A percentile compares a stretch with the other conserved stretches of the same genome.
Evolutionary conservation across 2,329 filamentous ascomycete species (phyloP).

Genomic region (Aspergillus sp.): DNA sequence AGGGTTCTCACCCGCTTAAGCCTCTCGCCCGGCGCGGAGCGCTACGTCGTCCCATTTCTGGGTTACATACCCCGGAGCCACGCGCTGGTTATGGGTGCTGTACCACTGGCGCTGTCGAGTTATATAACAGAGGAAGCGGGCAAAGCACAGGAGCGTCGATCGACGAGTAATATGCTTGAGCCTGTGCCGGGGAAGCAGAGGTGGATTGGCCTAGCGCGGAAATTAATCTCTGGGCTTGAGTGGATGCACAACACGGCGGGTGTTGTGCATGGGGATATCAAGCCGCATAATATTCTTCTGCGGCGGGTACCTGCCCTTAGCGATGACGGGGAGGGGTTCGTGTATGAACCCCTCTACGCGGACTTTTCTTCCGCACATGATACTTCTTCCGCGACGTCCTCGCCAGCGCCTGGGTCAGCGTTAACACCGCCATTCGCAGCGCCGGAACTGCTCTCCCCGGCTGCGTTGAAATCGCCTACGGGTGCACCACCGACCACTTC

Average conservation of each 20-base stretch:
- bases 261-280: constrained; percentile 44
- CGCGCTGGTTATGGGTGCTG: constrained; percentile 40
- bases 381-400: constrained; percentile 6
- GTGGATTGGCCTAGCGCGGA: constrained; percentile 36
- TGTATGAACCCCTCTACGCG: constrained; percentile 36
- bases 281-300: constrained; percentile 41
- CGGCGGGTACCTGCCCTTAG: constrained; percentile 13
- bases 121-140: constrained; percentile 34
- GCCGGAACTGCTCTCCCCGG: constrained; percentile 36
- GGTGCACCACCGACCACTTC: constrained; percentile 27
- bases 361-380: constrained; percentile 41
- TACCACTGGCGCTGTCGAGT: constrained; percentile 36
- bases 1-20: constrained; percentile 35
- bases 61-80: constrained; percentile 34
- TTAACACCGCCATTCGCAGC: constrained; percentile 41
- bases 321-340: constrained; percentile 17
- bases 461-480: constrained; percentile 29
- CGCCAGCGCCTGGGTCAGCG: constrained; percentile 23
- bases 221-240: constrained; percentile 34
- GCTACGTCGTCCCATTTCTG: constrained; percentile 39
- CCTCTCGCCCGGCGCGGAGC: constrained; percentile 23
- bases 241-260: constrained; percentile 38
- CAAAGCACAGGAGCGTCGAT: constrained; percentile 26
- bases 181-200: constrained; percentile 35
- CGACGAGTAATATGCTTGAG: constrained; percentile 37